Evolutionary conservation across 2,329 filamentous ascomycete genomes (phyloP), one percentile per base, ranked within the genome.

Genomic region (Pseudocercospora pini-densiflorae): DNA sequence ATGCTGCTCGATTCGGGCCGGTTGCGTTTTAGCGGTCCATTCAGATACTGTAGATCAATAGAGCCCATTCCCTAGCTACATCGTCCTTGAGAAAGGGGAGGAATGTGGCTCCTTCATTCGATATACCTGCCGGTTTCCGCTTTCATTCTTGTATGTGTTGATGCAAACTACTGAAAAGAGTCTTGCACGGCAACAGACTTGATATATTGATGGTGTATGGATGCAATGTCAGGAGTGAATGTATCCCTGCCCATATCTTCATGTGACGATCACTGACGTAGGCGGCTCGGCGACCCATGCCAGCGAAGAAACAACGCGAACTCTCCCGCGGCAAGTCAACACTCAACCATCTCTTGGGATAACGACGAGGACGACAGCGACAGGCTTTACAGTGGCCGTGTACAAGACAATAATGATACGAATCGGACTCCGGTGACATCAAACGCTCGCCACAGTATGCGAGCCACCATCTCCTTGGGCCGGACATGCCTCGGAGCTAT

Each of bases 381-480:
- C 2, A 6, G 43, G 40, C 59, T 29, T 49, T 27, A 29, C 36
- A 47, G 36, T 24, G n/a, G 40, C 36, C 40, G 19, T 27, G 1
- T 5, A 31, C n/a, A 9, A 33, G 33, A 19, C 16, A n/a, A 61
- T 49, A 19, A 62, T 51, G 59, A 62, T 21, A 29, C 16, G 9
- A 3, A 21, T 16, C 16, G 55, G 29, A 19, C 24, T 40, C n/a
- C 55, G 55, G 31, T 58, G 55, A 58, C 54, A 59, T 59, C 68
- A 67, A 67, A 63, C 59, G 61, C 55, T 62, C 65, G 62, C 65
- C 60, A 36, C 29, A 68, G 59, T n/a, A 77, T 77, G 75, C 72
- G 74, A 55, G 70, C 72, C 63, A 69, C 71, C 45, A 51, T 71
- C 60, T 61, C 70, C 51, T 68, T 74, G 27, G 72, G 70, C 59